Percentiles rank a stretch among this genome's conserved stretches.
These are phyloP conservation scores for Phoenix roebelenii DNA, from an alignment of 176 grass and related monocot species.

Conservation along the genomic window DNA sequence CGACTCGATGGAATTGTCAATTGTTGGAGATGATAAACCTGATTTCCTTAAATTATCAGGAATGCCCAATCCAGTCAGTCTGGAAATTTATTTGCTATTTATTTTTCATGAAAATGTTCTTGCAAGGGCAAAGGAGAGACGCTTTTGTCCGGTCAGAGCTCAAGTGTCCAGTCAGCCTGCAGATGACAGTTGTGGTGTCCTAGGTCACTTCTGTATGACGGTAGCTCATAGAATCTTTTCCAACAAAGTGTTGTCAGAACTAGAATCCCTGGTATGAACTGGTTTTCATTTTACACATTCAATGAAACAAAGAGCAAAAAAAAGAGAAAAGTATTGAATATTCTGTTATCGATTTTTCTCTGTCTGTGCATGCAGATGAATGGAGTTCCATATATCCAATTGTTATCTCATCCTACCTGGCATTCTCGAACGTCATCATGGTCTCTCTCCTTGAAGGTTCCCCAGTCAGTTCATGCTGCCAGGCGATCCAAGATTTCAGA, in stretches of 20 bases:
- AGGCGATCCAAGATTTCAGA: conserved; percentile 27
- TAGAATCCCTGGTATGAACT: conserved; percentile 66
- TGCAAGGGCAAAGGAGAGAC: conserved; percentile 46
- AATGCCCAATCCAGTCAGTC: conserved; percentile 47
- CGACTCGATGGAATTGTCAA: conserved; percentile 20
- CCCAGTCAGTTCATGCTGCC: conserved; percentile 39
- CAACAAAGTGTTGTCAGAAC: conserved; percentile 63
- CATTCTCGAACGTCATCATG: conserved; percentile 93
- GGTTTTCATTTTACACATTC: conserved; percentile 7
- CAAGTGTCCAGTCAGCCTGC: conserved; percentile 26
- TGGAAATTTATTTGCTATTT: conserved; percentile 67
- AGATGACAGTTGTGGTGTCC: conserved; percentile 28
- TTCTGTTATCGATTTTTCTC: too few species aligned
- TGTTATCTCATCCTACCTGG: conserved; percentile 65
- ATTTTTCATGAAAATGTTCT: conserved; percentile 69
- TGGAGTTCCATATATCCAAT: conserved; percentile 70
- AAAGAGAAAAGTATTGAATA: too few species aligned
- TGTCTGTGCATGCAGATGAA: conserved; percentile 46
- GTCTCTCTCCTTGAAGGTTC: conserved; percentile 80
- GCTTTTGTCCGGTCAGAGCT: conserved; percentile 12
- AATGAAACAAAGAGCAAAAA: too few species aligned
- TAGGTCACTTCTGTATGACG: conserved; percentile 65
- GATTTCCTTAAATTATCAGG: conserved; percentile 11
- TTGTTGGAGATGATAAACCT: conserved; percentile 36
- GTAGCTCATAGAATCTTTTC: conserved; percentile 82